Base-by-base conservation (phyloP, 192 early-diverging fungal genomes). In the Backusella psychrophila region DNA sequence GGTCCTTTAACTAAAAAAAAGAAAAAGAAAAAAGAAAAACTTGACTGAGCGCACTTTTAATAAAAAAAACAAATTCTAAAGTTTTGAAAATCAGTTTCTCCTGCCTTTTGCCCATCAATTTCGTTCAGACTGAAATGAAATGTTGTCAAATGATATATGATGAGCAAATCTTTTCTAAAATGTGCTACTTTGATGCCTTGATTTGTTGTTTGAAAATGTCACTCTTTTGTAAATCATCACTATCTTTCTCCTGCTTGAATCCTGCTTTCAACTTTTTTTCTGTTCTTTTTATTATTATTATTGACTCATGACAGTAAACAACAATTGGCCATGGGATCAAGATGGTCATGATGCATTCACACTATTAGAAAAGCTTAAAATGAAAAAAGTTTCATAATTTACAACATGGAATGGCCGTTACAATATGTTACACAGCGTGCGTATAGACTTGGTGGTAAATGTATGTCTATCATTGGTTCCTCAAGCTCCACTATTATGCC, bases 101-200 rank as follows among this genome's bases (percentile, higher is more conserved):
- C n/a, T 63, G 8, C 23, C 56, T 29, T 26, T 29, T 63, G 23
- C 23, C 9, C 53, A 8, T 59, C 11, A 26, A 5, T 63, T 29
- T 26, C 29, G 8, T 21, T 26, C 23, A 14, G 56, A 23, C 26
- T 63, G 26, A 29, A 63, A 29, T 63, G 9, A 63, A 63, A 63
- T 63, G 56, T 63, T 63, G 56, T 29, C 56, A 63, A 63, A 63
- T 63, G 56, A 63, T 56, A 63, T 56, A 56, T 63, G 56, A 63
- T 29, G 56, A 29, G 12, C 9, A 5, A 12, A 53, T 23, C 2
- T 11, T 49, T n/a, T 1, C 2, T 21, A 19, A 49, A 49, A 49
- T n/a, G 46, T 49, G 19, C 17, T 17, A 49, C 46, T n/a, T 19
- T 19, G 6, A 19, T 49, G 46, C 1, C 46, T 14, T 44, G 9